Evolutionary conservation across 441 rosid species (phyloP).

Genomic region (Melianthus villosus): DNA sequence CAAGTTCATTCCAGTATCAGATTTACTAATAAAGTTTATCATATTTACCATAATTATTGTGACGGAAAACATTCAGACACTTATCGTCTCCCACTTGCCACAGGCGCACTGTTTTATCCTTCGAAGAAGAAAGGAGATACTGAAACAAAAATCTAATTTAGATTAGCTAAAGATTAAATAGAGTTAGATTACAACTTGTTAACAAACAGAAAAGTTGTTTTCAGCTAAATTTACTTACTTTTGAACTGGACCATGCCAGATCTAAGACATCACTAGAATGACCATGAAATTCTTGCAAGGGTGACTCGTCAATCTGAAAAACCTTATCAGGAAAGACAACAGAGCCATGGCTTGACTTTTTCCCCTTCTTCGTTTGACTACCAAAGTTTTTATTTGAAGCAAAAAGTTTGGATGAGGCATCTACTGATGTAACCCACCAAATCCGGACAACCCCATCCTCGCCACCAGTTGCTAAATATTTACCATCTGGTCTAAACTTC

Average conservation of each 20-base stretch:
- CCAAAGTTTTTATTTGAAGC: conserved; percentile 7
- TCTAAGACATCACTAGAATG: conserved; percentile 56
- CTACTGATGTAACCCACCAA: conserved; percentile 37
- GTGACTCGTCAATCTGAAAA: conserved; percentile 47
- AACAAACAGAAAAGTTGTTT: background rate
- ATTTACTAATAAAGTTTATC: too few species aligned
- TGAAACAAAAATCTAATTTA: conserved; percentile 20
- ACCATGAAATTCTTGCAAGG: conserved; percentile 52
- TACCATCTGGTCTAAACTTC: conserved; percentile 78
- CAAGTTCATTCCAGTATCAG: too few species aligned
- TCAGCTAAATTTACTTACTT: conserved; percentile 33
- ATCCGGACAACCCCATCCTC: conserved; percentile 61
- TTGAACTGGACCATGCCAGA: conserved; percentile 69
- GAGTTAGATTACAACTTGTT: conserved; percentile 1
- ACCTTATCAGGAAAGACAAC: conserved; percentile 44
- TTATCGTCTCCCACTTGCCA: conserved; percentile 44
- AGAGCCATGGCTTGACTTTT: conserved; percentile 15
- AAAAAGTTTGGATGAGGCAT: conserved; percentile 20
- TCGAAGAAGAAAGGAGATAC: conserved; percentile 65
- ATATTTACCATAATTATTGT: conserved; percentile 43
- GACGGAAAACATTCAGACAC: conserved; percentile 41
- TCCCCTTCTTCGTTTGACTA: conserved; percentile 10
- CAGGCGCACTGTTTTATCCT: conserved; percentile 56
- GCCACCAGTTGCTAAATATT: conserved; percentile 65
- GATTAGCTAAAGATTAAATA: conserved; percentile 3